Conservation (phyloP, 805 yeast genomes). For the Naumovozyma baii region DNA sequence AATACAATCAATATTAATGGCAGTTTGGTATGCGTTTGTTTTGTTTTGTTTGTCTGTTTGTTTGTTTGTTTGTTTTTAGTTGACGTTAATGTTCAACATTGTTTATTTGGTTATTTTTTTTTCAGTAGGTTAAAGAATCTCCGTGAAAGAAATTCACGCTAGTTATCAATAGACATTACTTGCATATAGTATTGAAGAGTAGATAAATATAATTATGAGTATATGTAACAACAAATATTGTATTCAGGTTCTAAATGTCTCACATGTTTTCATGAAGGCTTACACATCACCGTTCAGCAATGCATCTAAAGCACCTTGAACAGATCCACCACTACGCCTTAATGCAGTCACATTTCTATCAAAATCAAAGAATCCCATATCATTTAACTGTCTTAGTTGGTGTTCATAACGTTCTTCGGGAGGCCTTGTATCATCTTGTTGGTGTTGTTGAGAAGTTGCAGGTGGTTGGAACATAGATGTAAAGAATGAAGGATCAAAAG, state of each 20-base stretch:
- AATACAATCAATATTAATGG: no score
- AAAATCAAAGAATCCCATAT: conserved; percentile 83
- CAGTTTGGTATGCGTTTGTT: no score
- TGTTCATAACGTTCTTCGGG: conserved; percentile 71
- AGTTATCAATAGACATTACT: neutral
- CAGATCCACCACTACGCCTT: conserved; percentile 93
- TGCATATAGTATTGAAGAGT: conserved; percentile 1
- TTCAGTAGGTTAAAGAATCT: no score
- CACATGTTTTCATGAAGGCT: no score
- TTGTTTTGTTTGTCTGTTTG: no score
- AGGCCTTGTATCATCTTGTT: conserved; percentile 49
- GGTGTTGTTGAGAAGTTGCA: conserved; percentile 13
- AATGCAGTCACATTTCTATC: conserved; percentile 86
- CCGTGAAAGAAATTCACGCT: no score
- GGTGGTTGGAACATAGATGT: conserved; percentile 36
- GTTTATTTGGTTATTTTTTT: no score
- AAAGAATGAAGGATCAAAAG: conserved; percentile 40
- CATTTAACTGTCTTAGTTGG: conserved; percentile 67
- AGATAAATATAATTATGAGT: no score
- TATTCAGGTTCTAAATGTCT: no score
- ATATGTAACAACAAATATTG: no score
- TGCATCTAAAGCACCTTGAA: conserved; percentile 92
- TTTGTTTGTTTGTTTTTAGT: no score
- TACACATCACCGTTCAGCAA: conserved; percentile 54
- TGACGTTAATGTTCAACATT: no score